phyloP scores from a whole-genome alignment of 2,329 filamentous ascomycete genomes.

The Lecanoromycetidae sp. region DNA sequence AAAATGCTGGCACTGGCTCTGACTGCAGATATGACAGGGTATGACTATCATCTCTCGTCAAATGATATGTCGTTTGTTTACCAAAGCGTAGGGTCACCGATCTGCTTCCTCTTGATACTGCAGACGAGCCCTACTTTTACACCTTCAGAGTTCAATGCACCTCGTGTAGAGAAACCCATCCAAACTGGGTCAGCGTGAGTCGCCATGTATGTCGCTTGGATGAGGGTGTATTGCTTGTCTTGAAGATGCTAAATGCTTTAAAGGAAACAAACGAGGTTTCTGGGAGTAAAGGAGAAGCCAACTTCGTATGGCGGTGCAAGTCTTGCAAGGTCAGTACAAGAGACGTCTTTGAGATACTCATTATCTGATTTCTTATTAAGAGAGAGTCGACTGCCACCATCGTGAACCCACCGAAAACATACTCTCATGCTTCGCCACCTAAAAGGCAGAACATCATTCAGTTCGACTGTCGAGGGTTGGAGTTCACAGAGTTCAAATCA shows the following conservation, averaged over 20 bases:
- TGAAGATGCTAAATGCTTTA: not conserved
- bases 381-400: slow-evolving; percentile 79
- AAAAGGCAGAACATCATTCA: slow-evolving; percentile 71
- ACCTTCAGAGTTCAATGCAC: slow-evolving; percentile 97
- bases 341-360: not conserved
- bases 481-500: slow-evolving; percentile 81
- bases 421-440: slow-evolving; percentile 58
- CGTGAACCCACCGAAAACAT: slow-evolving; percentile 58
- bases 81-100: slow-evolving; percentile 61
- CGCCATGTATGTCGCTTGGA: slow-evolving; percentile 57
- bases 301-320: slow-evolving; percentile 99
- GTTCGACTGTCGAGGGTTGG: slow-evolving; percentile 86
- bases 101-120: slow-evolving; percentile 70
- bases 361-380: slow-evolving; percentile 31
- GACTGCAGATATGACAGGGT: slow-evolving; percentile 27
- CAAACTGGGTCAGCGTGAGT: slow-evolving; percentile 74
- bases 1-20: slow-evolving; percentile 31
- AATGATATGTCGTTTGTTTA: not conserved
- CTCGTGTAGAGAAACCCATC: slow-evolving; percentile 84
- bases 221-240: not conserved
- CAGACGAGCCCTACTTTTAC: slow-evolving; percentile 81
- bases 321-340: slow-evolving; percentile 70
- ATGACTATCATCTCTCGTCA: not conserved
- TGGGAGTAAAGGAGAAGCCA: slow-evolving; percentile 86
- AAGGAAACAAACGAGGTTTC: slow-evolving; percentile 85